These are phyloP conservation scores for Dioszegia hungarica DNA, from an alignment of 768 basidiomycete genomes.

Conservation along the genomic window DNA sequence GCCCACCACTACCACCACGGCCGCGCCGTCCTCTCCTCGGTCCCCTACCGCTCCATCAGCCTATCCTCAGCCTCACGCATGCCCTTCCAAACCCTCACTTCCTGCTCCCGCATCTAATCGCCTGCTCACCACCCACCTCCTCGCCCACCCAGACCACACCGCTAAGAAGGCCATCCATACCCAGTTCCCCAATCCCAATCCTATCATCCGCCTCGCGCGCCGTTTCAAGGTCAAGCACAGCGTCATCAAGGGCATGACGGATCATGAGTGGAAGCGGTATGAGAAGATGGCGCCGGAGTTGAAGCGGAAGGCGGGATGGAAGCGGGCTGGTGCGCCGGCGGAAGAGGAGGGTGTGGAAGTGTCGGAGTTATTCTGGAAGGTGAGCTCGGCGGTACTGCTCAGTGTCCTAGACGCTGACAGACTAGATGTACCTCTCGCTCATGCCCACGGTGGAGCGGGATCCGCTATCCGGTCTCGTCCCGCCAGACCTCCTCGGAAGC, in stretches of 20 bases:
- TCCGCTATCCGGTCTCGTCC: constrained; percentile 58
- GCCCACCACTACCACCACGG: too few relatives aligned
- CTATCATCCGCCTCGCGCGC: constrained; percentile 32
- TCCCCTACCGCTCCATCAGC: too few relatives aligned
- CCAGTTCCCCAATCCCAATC: constrained; percentile 51
- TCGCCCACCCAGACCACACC: constrained; percentile 48
- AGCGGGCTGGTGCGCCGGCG: constrained; percentile 21
- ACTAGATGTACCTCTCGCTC: constrained; percentile 62
- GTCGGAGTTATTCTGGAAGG: constrained; percentile 62
- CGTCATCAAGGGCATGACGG: constrained; percentile 41
- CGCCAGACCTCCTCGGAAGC: constrained; percentile 62
- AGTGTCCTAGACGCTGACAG: too few relatives aligned
- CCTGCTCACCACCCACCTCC: constrained; percentile 53
- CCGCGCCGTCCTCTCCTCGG: too few relatives aligned
- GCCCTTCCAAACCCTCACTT: neutral
- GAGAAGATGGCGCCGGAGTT: constrained; percentile 28
- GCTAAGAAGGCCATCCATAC: constrained; percentile 51
- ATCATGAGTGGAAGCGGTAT: constrained; percentile 23
- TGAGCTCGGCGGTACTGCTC: constrained; percentile 36
- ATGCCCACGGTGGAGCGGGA: constrained; percentile 58
- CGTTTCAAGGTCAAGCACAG: constrained; percentile 49
- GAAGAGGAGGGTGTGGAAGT: constrained; percentile 55
- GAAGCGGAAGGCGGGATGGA: constrained; percentile 46
- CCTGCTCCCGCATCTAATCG: too few relatives aligned
- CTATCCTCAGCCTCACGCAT: neutral